Percentiles rank a stretch among this genome's conserved stretches.
These are phyloP conservation scores for Sugiyamaella boreocaroliniensis DNA, from an alignment of 805 yeast genomes.

Conservation along the genomic window DNA sequence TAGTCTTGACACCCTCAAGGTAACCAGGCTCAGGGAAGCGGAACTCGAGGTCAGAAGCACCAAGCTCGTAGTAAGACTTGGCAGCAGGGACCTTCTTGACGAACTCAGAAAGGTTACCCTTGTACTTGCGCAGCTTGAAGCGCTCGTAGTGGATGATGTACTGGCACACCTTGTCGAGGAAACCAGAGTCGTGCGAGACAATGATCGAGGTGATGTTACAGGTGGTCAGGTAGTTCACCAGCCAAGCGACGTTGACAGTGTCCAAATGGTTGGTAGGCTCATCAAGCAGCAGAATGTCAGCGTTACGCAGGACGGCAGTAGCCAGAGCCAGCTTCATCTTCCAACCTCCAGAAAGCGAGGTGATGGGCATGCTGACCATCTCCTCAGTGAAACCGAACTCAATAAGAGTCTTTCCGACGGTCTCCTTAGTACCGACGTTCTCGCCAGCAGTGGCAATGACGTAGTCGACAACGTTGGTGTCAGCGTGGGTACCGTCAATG, in stretches of 20 bases:
- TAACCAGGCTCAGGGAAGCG: conserved; percentile 99
- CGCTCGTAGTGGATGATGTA: conserved; percentile 99
- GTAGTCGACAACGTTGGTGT: conserved; percentile 87
- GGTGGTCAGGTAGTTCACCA: conserved; percentile 96
- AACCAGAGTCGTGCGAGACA: conserved; percentile 99
- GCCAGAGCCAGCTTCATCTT: conserved; percentile 99
- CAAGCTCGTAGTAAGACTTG: conserved; percentile 96
- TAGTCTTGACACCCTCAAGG: conserved; percentile 99
- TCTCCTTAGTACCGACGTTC: conserved; percentile 69
- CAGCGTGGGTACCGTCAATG: conserved; percentile 97
- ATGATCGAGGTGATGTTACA: conserved; percentile 98
- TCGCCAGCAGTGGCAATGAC: conserved; percentile 76
- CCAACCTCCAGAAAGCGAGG: conserved; percentile 99
- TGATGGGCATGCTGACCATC: conserved; percentile 90
- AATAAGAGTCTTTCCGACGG: conserved; percentile 63
- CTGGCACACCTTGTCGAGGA: conserved; percentile 95
- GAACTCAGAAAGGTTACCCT: conserved; percentile 98
- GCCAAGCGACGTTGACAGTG: conserved; percentile 99
- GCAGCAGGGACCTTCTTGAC: conserved; percentile 99
- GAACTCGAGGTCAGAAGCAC: conserved; percentile 97
- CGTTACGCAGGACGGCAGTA: conserved; percentile 97
- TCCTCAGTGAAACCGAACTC: conserved; percentile 93
- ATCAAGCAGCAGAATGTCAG: conserved; percentile 73
- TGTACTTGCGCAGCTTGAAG: conserved; percentile 98
- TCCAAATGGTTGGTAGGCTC: conserved; percentile 99